Evolutionary conservation across 129 eudicot genomes (phyloP).

Genomic region (Kitagawia praeruptora): DNA sequence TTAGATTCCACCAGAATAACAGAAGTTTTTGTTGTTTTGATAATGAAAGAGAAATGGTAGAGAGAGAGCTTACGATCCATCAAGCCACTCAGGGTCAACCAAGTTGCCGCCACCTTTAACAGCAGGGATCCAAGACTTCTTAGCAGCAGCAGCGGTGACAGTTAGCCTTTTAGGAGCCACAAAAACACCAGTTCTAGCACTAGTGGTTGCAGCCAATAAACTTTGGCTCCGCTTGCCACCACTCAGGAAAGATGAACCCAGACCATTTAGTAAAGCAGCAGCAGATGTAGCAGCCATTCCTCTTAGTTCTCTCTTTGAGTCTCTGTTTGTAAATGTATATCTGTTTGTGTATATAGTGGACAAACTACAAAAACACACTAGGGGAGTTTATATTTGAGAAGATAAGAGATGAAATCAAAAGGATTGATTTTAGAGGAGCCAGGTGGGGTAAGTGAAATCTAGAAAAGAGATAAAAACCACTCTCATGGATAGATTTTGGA

Average conservation of each 20-base stretch:
- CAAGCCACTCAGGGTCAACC: conserved; percentile 93
- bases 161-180: conserved; percentile 46
- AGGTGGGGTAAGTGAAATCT: conserved; percentile 5
- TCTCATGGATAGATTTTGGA: neutral
- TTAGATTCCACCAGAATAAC: neutral
- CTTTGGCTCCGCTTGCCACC: conserved; percentile 55
- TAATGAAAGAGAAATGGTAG: neutral
- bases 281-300: conserved; percentile 52
- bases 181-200: conserved; percentile 18
- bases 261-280: conserved; percentile 66
- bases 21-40: neutral
- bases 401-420: conserved; percentile 1
- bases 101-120: conserved; percentile 84
- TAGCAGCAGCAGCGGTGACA: conserved; percentile 50
- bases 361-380: neutral
- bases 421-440: neutral
- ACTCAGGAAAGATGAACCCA: conserved; percentile 62
- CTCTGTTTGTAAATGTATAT: too few species aligned
- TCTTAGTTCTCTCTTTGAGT: neutral
- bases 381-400: neutral
- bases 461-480: neutral
- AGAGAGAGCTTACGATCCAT: conserved; percentile 74
- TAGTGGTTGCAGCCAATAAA: conserved; percentile 33
- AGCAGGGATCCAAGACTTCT: conserved; percentile 97
- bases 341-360: neutral